A percentile compares a stretch with the other conserved stretches of the same genome.
Evolutionary conservation across 306 rosid genomes (phyloP).

Genomic region (Mimosa bimucronata): DNA sequence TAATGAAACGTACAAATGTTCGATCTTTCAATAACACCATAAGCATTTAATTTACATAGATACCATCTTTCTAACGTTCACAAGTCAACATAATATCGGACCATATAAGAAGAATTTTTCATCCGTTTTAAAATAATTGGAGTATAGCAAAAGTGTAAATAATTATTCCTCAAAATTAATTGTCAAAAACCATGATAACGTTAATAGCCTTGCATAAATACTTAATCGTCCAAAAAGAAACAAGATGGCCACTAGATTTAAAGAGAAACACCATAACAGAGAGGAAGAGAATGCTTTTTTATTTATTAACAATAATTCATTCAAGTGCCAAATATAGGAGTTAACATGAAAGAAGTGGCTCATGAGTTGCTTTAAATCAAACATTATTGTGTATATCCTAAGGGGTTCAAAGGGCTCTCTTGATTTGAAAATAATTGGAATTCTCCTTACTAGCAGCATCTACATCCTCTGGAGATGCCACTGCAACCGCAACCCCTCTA

Average conservation of each 20-base stretch:
- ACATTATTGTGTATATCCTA: background rate
- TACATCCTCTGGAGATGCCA: conserved; percentile 88
- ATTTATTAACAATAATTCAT: background rate
- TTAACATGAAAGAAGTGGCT: background rate
- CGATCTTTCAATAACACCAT: background rate
- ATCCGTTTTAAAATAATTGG: background rate
- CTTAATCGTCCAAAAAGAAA: background rate
- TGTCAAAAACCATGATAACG: background rate
- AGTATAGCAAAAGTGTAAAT: background rate
- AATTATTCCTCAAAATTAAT: background rate
- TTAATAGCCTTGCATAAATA: background rate
- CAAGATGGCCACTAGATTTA: background rate
- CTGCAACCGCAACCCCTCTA: conserved; percentile 92
- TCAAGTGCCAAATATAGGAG: conserved; percentile 19
- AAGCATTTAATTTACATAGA: background rate
- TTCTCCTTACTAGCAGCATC: conserved; percentile 70
- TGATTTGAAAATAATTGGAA: conserved; percentile 74
- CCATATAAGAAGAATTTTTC: background rate
- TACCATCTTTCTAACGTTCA: background rate
- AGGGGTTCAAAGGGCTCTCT: conserved; percentile 67
- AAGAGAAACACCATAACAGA: background rate
- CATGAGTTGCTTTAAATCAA: conserved; percentile 1
- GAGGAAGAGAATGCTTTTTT: background rate
- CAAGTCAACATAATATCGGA: background rate
- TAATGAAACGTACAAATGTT: background rate